These are phyloP conservation scores for Clathrospora elynae DNA, from an alignment of 2,329 filamentous ascomycete species.

Conservation along the genomic window DNA sequence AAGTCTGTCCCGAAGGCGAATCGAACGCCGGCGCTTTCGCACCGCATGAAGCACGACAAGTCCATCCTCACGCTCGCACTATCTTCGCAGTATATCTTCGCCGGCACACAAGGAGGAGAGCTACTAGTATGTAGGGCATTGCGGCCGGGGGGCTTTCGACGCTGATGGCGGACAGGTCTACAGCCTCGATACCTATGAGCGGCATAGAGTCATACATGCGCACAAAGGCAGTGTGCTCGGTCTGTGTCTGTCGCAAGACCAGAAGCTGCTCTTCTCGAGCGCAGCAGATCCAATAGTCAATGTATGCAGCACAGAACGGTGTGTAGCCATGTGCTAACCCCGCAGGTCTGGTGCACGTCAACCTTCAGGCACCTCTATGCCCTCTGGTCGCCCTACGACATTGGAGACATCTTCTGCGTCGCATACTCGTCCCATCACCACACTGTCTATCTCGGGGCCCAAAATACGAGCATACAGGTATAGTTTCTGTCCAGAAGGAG, in stretches of 20 bases:
- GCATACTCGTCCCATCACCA: slow-evolving; percentile 79
- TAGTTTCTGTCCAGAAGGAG: not conserved
- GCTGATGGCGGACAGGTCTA: slow-evolving; percentile 62
- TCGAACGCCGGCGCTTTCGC: slow-evolving; percentile 66
- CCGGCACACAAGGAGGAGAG: slow-evolving; percentile 90
- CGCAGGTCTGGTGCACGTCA: slow-evolving; percentile 76
- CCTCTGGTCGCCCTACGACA: slow-evolving; percentile 90
- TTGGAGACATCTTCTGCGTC: slow-evolving; percentile 95
- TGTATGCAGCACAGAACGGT: slow-evolving; percentile 49
- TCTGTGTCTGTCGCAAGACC: slow-evolving; percentile 77
- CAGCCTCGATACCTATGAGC: slow-evolving; percentile 86
- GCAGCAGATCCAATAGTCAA: slow-evolving; percentile 94
- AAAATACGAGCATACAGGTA: slow-evolving; percentile 81
- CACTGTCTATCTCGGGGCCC: slow-evolving; percentile 87
- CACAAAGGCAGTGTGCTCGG: slow-evolving; percentile 91
- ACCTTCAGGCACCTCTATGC: slow-evolving; percentile 80
- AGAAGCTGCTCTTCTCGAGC: slow-evolving; percentile 82
- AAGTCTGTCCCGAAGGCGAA: slow-evolving; percentile 6
- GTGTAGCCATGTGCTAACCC: slow-evolving; percentile 12
- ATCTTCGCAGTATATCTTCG: slow-evolving; percentile 81
- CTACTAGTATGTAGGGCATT: slow-evolving; percentile 66
- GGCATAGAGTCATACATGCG: slow-evolving; percentile 77
- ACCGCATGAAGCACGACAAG: slow-evolving; percentile 76
- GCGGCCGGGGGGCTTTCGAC: not conserved
- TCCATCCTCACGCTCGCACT: slow-evolving; percentile 83